Conservation (phyloP, 2,329 filamentous ascomycete genomes). For the Chrysoporthe cubensis region DNA sequence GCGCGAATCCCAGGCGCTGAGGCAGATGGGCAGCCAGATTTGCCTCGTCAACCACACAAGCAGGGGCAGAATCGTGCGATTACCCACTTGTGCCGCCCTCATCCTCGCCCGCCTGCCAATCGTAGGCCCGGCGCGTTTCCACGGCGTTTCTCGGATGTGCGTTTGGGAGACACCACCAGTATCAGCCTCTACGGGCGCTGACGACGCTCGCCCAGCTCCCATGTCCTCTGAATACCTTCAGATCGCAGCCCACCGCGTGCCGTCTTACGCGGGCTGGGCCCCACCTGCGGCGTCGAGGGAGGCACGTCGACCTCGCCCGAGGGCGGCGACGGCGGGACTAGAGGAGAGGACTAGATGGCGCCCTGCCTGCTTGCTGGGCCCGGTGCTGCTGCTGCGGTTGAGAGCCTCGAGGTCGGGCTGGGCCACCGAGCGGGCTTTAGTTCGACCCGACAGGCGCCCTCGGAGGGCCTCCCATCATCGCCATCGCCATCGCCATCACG, state of each 20-base stretch:
- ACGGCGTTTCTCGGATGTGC: not conserved
- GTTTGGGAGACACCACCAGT: not conserved
- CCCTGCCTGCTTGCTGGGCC: not conserved
- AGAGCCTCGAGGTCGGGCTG: not conserved
- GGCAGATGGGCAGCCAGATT: not conserved
- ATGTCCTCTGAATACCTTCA: not conserved
- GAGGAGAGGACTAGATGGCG: too few relatives aligned
- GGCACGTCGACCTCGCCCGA: too few relatives aligned
- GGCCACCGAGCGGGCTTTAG: too few relatives aligned
- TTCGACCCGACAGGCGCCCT: too few relatives aligned
- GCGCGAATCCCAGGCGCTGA: slow-evolving; percentile 3
- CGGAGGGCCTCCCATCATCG: not conserved
- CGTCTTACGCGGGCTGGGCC: not conserved
- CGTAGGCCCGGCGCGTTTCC: slow-evolving; percentile 25
- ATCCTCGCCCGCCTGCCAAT: slow-evolving; percentile 34
- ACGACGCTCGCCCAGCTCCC: slow-evolving; percentile 6
- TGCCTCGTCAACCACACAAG: not conserved
- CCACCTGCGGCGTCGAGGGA: too few relatives aligned
- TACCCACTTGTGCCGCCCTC: slow-evolving; percentile 37
- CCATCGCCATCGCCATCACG: not conserved
- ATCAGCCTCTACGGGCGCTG: not conserved
- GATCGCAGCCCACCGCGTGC: not conserved
- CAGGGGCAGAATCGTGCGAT: slow-evolving; percentile 39
- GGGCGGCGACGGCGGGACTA: too few relatives aligned
- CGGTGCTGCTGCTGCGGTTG: not conserved